Base-by-base conservation (phyloP, 2,329 filamentous ascomycete genomes). In the Colletotrichum sojae region DNA sequence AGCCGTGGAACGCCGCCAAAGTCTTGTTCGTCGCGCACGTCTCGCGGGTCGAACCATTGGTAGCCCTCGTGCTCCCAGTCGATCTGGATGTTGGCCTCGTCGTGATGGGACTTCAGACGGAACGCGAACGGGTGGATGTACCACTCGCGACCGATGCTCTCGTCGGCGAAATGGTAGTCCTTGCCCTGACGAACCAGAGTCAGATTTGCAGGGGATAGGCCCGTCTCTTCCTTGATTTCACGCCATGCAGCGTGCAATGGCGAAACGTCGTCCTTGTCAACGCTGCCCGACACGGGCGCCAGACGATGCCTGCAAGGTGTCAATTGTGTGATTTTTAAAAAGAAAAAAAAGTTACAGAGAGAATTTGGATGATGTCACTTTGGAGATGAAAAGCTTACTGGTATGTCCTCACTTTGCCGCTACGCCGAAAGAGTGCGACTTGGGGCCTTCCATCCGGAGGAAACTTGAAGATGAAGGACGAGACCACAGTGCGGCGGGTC, bases 21-120 rank as follows among this genome's bases (percentile, higher is more conserved):
- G 0, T 73, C 73, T 0, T 83, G 81, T 0, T 83, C 77, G 15
- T 86, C 83, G 18, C 81, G 78, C 10, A 91, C 80, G 3, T 81
- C 75, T 1, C 83, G 75, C 0, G 89, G 88, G 58, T 87, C 81
- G 71, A 87, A 85, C 87, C 90, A 91, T 27, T 81, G 78, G 80
- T 84, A 90, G 0, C 77, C 81, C 2, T 88, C 84, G 72, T 92
- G 89, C 76, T 92, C 90, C 87, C 87, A 90, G 75, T 92, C 86
- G 31, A 88, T 83, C 2, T 76, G 74, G 63, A 92, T 88, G 6
- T 79, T 80, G 12, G 81, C 75, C 63, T 85, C 83, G 3, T 80
- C 81, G 40, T 82, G 78, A 0, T 72, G 59, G 6, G 76, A 71
- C 8, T 80, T 85, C 27, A 91, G 79, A 8, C 83, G 77, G 75